A percentile compares a stretch with the other conserved stretches of the same genome.
Conservation (phyloP, 2,329 filamentous ascomycete genomes). For the Chaetomiaceae sp. region DNA sequence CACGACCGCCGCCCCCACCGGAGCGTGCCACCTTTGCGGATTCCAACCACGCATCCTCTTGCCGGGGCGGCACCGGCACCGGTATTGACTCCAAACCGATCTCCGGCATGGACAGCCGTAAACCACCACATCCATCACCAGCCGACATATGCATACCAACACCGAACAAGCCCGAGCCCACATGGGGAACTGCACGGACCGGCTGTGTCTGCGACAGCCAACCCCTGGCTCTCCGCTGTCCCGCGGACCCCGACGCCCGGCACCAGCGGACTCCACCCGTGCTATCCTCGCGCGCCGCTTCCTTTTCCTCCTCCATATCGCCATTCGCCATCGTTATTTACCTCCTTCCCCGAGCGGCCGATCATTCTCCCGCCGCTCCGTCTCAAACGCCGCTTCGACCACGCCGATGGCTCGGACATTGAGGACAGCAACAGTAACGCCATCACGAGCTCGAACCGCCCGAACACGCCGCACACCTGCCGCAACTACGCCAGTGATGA, state of each 20-base stretch:
- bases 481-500: background rate
- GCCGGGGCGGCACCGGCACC: slow-evolving; percentile 1
- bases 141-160: background rate
- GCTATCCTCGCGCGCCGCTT: background rate
- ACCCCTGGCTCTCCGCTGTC: slow-evolving; percentile 19
- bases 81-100: slow-evolving; percentile 1
- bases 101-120: slow-evolving; percentile 26
- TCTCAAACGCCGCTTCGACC: slow-evolving; percentile 16
- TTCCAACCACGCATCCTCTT: background rate
- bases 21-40: background rate
- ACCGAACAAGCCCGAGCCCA: background rate
- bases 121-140: slow-evolving; percentile 20
- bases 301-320: background rate
- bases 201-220: slow-evolving; percentile 4
- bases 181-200: slow-evolving; percentile 1
- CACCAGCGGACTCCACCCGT: background rate
- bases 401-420: slow-evolving; percentile 24
- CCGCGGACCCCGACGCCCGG: slow-evolving; percentile 11
- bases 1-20: background rate
- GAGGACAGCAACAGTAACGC: slow-evolving; percentile 4
- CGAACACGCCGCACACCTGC: background rate
- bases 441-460: background rate
- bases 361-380: slow-evolving; percentile 3
- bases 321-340: background rate
- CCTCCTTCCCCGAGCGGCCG: background rate